phyloP scores from a whole-genome alignment of 2,329 filamentous ascomycete genomes.

The Penicillium sp. region DNA sequence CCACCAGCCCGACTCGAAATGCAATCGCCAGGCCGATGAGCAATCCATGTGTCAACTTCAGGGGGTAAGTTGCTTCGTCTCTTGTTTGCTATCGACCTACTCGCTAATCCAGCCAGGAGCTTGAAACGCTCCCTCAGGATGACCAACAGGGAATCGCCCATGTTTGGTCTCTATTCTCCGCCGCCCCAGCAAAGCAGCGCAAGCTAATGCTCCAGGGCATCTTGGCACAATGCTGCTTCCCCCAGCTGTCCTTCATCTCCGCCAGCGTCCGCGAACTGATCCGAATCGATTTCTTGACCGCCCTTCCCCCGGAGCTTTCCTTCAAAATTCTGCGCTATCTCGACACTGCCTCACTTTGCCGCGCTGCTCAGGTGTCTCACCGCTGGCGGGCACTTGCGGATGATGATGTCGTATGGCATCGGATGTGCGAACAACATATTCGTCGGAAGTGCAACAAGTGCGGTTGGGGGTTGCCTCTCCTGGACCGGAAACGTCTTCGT shows the following conservation, averaged over 20 bases:
- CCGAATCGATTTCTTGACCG: slow-evolving; percentile 93
- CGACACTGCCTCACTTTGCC: slow-evolving; percentile 92
- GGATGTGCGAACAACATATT: slow-evolving; percentile 97
- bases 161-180: slow-evolving; percentile 97
- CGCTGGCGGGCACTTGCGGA: slow-evolving; percentile 90
- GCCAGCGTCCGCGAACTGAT: slow-evolving; percentile 91
- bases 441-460: slow-evolving; percentile 93
- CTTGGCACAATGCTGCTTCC: slow-evolving; percentile 95
- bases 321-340: slow-evolving; percentile 93
- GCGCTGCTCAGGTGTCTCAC: slow-evolving; percentile 90
- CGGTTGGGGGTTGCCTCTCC: slow-evolving; percentile 87
- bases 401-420: slow-evolving; percentile 96
- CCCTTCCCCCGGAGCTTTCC: slow-evolving; percentile 85
- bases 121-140: slow-evolving; percentile 77
- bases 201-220: slow-evolving; percentile 97
- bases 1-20: slow-evolving; percentile 91
- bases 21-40: slow-evolving; percentile 88
- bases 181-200: slow-evolving; percentile 88
- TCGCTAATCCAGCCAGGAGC: slow-evolving; percentile 59
- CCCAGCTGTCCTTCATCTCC: slow-evolving; percentile 90
- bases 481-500: slow-evolving; percentile 85
- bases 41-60: slow-evolving; percentile 95
- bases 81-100: neutral
- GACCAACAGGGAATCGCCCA: slow-evolving; percentile 97
- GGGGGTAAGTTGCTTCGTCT: slow-evolving; percentile 60